phyloP scores from a whole-genome alignment of 169 alveolate species.

The Toxoplasma gondii region DNA sequence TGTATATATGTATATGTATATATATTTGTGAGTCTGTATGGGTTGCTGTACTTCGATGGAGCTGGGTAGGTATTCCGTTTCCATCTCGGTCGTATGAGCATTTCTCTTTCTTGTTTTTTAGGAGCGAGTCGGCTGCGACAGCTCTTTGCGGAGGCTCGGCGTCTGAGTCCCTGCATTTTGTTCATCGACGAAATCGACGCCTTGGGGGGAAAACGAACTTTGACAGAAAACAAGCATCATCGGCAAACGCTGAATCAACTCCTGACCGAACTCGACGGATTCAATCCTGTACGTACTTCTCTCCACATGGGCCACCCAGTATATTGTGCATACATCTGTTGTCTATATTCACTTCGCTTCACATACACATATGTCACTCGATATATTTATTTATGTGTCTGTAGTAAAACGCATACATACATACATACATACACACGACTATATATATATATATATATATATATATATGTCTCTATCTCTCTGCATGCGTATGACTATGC shows the following conservation, averaged over 20 bases:
- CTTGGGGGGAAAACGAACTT: conserved; percentile 92
- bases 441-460: neutral
- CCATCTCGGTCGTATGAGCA: neutral
- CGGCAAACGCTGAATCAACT: conserved; percentile 93
- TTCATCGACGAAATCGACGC: conserved; percentile 99
- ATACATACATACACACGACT: too few relatives aligned
- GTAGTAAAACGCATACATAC: neutral
- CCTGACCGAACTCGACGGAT: conserved; percentile 95
- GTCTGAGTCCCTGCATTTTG: conserved; percentile 89
- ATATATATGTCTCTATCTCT: neutral
- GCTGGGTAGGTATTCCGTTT: neutral
- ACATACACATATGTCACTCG: too few relatives aligned
- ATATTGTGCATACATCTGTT: neutral
- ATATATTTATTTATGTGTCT: too few relatives aligned
- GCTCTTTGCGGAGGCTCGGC: conserved; percentile 56
- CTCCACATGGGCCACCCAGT: neutral
- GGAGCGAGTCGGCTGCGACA: conserved; percentile 94
- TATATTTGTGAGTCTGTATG: neutral
- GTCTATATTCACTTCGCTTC: neutral
- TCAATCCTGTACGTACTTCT: conserved; percentile 70
- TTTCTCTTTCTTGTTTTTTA: neutral
- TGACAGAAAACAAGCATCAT: conserved; percentile 77
- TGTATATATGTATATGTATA: neutral
- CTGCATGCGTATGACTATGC: neutral
- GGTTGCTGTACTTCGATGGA: too few relatives aligned